Conservation (phyloP, 495 filamentous ascomycete species). For the Talaromyces borbonicus region DNA sequence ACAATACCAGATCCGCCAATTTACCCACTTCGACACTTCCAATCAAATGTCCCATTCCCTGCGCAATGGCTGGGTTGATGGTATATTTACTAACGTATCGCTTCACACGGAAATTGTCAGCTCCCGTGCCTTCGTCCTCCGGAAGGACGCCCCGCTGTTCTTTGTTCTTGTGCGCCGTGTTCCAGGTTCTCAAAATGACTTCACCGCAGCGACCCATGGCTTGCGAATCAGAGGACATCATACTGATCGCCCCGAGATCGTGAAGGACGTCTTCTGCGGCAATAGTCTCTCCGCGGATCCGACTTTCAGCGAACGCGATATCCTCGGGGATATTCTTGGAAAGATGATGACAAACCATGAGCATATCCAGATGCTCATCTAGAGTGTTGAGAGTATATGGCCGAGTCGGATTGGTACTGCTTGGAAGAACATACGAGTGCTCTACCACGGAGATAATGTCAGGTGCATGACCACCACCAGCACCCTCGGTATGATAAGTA, state of each 20-base stretch:
- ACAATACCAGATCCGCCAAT: constrained; percentile 83
- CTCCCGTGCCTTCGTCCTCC: constrained; percentile 72
- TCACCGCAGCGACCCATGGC: constrained; percentile 97
- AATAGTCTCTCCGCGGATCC: constrained; percentile 93
- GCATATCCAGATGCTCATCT: constrained; percentile 96
- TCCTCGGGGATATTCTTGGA: constrained; percentile 90
- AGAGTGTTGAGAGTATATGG: constrained; percentile 90
- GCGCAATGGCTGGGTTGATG: constrained; percentile 88
- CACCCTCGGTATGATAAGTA: constrained; percentile 97
- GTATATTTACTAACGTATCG: constrained; percentile 96
- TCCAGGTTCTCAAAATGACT: constrained; percentile 91
- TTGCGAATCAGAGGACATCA: constrained; percentile 97
- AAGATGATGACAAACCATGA: constrained; percentile 97
- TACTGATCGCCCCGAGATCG: constrained; percentile 90
- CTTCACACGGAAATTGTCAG: constrained; percentile 91
- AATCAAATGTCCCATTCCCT: constrained; percentile 86
- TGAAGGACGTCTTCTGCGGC: constrained; percentile 96
- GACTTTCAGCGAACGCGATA: constrained; percentile 89
- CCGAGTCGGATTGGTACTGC: constrained; percentile 85
- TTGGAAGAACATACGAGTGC: constrained; percentile 84
- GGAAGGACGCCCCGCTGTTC: constrained; percentile 64
- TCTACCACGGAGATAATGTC: constrained; percentile 96
- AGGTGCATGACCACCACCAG: constrained; percentile 90
- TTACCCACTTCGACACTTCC: constrained; percentile 86
- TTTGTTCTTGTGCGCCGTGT: constrained; percentile 98